phyloP scores from a whole-genome alignment of 2,329 filamentous ascomycete species.

The Colletotrichum destructivum region DNA sequence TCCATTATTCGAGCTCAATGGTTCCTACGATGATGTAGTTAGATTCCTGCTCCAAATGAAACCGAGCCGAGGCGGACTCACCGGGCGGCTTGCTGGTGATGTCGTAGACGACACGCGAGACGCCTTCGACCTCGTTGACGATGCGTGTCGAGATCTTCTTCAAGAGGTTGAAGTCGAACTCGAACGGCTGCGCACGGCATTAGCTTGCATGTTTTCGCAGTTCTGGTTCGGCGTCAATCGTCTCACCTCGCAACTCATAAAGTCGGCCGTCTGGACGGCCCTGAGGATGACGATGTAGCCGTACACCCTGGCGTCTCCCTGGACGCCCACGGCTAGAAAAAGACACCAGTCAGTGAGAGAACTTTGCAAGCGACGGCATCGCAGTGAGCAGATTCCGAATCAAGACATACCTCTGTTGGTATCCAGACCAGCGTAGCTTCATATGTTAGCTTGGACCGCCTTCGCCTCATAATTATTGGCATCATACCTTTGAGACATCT shows the following conservation, averaged over 20 bases:
- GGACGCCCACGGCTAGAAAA: constrained; percentile 54
- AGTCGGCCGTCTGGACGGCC: constrained; percentile 69
- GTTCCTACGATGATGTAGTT: constrained; percentile 69
- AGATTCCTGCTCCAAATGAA: constrained; percentile 1
- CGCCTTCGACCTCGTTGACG: constrained; percentile 77
- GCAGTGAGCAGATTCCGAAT: not conserved
- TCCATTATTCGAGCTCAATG: constrained; percentile 78
- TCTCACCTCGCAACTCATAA: constrained; percentile 45
- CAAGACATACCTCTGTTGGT: constrained; percentile 52
- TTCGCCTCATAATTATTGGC: no score
- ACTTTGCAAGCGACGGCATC: not conserved
- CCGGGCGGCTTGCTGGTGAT: constrained; percentile 40
- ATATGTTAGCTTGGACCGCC: not conserved
- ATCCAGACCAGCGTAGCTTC: constrained; percentile 59
- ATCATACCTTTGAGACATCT: constrained; percentile 60
- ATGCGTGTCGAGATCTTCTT: constrained; percentile 77
- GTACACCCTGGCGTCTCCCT: constrained; percentile 50
- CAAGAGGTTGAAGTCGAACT: constrained; percentile 76
- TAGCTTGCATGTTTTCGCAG: not conserved
- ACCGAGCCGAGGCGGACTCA: not conserved
- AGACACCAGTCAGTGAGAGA: constrained; percentile 10
- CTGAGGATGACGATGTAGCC: constrained; percentile 56
- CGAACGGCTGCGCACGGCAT: constrained; percentile 74
- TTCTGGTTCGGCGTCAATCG: not conserved
- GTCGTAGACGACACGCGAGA: constrained; percentile 77